These are phyloP conservation scores for Sungouiozyma intestinalis DNA, from an alignment of 805 yeast genomes.

Conservation along the genomic window DNA sequence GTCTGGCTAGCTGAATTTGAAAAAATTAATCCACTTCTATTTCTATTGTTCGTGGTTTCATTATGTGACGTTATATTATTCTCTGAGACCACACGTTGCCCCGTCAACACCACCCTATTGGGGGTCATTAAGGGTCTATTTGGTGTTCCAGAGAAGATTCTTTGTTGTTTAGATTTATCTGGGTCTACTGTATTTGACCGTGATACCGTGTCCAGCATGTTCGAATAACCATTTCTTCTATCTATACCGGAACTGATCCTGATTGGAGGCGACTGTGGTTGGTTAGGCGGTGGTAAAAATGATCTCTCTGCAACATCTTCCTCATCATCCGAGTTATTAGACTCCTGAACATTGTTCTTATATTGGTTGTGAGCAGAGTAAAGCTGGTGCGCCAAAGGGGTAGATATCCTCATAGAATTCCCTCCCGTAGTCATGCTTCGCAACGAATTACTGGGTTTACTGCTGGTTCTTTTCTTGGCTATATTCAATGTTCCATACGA, in stretches of 20 bases:
- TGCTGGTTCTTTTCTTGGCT: constrained; percentile 15
- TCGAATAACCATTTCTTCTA: constrained; percentile 23
- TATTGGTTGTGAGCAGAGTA: constrained; percentile 20
- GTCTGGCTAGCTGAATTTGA: constrained; percentile 2
- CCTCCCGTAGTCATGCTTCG: constrained; percentile 3
- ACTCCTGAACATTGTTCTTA: not conserved
- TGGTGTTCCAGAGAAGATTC: constrained; percentile 27
- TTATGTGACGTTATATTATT: constrained; percentile 2
- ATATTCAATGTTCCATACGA: constrained; percentile 13
- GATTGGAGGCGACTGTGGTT: constrained; percentile 31
- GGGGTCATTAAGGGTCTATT: constrained; percentile 19
- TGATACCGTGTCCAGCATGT: constrained; percentile 30
- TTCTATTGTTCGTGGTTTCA: constrained; percentile 5
- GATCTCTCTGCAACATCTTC: constrained; percentile 27
- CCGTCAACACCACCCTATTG: constrained; percentile 18
- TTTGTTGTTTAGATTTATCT: constrained; percentile 28
- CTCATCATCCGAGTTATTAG: constrained; percentile 25
- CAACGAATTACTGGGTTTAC: constrained; percentile 5
- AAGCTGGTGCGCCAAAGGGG: constrained; percentile 33
- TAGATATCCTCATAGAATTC: constrained; percentile 25
- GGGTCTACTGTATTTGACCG: constrained; percentile 31
- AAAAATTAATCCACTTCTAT: constrained; percentile 10
- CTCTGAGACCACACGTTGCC: constrained; percentile 22
- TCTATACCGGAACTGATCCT: constrained; percentile 29
- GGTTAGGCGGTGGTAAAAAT: constrained; percentile 29